phyloP scores from a whole-genome alignment of 768 basidiomycete genomes.

The Inosperma sp. region DNA sequence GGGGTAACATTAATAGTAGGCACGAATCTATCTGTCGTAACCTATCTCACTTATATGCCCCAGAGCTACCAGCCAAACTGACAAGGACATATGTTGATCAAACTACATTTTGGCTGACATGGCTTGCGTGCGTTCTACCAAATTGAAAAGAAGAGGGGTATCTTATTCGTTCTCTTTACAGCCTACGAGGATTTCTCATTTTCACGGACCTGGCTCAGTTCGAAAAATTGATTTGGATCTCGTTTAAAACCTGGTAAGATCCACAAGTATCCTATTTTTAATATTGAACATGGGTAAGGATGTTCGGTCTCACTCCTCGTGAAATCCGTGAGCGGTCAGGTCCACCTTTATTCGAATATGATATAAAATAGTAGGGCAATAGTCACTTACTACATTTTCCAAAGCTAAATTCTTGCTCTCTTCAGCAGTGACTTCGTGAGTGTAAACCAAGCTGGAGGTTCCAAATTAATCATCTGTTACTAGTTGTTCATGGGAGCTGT shows the following conservation, averaged over 20 bases:
- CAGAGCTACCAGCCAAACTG: slow-evolving; percentile 59
- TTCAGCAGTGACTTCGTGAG: background rate
- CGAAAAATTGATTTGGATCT: slow-evolving; percentile 67
- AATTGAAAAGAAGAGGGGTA: background rate
- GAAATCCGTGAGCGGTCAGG: slow-evolving; percentile 76
- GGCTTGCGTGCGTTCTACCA: slow-evolving; percentile 48
- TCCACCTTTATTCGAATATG: slow-evolving; percentile 71
- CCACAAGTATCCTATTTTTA: background rate
- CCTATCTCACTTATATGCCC: background rate
- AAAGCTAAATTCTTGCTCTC: background rate
- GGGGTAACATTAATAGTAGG: slow-evolving; percentile 32
- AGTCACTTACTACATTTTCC: background rate
- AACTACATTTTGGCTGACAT: slow-evolving; percentile 76
- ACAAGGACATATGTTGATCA: slow-evolving; percentile 77
- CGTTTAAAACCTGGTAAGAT: slow-evolving; percentile 57
- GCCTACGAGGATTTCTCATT: slow-evolving; percentile 75
- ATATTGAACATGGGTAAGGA: slow-evolving; percentile 26
- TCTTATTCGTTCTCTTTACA: slow-evolving; percentile 23
- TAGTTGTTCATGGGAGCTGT: slow-evolving; percentile 73
- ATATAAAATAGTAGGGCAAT: slow-evolving; percentile 59
- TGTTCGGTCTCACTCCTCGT: slow-evolving; percentile 71
- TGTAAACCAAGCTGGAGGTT: background rate
- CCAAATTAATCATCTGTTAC: background rate
- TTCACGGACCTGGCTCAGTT: slow-evolving; percentile 85
- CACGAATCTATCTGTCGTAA: background rate